A percentile compares a stretch with the other conserved stretches of the same genome.
Conservation (phyloP, 1,139 yeast genomes). For the Meyerozyma elateridarum region DNA sequence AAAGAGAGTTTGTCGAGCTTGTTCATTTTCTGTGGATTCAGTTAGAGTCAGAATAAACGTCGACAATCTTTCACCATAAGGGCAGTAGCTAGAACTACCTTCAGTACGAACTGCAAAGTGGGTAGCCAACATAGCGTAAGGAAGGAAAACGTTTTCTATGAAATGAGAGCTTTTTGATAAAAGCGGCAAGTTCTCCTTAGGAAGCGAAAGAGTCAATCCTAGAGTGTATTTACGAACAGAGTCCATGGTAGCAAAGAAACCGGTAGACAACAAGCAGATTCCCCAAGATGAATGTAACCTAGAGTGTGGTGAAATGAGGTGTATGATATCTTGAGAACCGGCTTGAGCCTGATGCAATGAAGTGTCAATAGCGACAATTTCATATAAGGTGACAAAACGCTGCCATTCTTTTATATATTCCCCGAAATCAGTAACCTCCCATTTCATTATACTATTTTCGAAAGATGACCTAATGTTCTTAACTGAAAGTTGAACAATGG, state of each 20-base stretch:
- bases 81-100: conserved; percentile 37
- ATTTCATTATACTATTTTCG: conserved; percentile 38
- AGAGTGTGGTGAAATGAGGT: conserved; percentile 47
- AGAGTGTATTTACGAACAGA: conserved; percentile 67
- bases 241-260: conserved; percentile 74
- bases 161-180: conserved; percentile 42
- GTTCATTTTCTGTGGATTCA: conserved; percentile 25
- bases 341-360: conserved; percentile 85
- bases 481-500: conserved; percentile 61
- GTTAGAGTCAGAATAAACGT: conserved; percentile 46
- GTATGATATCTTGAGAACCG: conserved; percentile 60
- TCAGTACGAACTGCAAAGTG: conserved; percentile 44
- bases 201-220: conserved; percentile 51
- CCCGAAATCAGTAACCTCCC: conserved; percentile 33
- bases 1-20: conserved; percentile 18
- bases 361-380: conserved; percentile 79
- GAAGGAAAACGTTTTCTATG: conserved; percentile 52
- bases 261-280: conserved; percentile 65
- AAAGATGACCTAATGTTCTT: conserved; percentile 39
- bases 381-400: conserved; percentile 67
- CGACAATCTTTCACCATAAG: conserved; percentile 51
- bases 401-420: conserved; percentile 58
- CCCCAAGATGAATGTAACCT: conserved; percentile 70
- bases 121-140: conserved; percentile 60
- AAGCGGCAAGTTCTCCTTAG: conserved; percentile 45